Base-by-base conservation (phyloP, 1,139 yeast genomes). In the Lodderomyces jiufengensis region DNA sequence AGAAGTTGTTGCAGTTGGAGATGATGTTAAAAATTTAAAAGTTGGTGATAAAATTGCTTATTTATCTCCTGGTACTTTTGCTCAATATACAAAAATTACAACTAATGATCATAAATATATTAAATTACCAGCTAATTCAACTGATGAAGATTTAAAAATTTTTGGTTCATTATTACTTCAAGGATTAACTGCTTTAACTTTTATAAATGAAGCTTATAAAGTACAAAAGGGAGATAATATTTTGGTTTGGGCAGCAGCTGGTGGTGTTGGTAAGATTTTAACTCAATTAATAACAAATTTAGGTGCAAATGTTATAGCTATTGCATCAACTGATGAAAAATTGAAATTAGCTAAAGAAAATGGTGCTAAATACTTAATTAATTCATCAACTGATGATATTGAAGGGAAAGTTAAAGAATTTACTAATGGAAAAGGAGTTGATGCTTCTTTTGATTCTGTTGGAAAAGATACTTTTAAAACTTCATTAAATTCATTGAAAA, bases 171-270 rank as follows among this genome's bases (percentile, higher is more conserved):
- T 74, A 2, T 53, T 82, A 29, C 47, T 85, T 27, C 95, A 85
- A 55, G 94, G 88, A 1, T 62, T 87, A 41, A 88, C 97, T 3
- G 94, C 94, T 2, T 60, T 83, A 47, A 73, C 92, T 0, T 76
- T 88, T 41, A 61, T 77, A 30, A 63, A 70, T 30, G 90, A 84
- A 45, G 74, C 92, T 0, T 78, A 84, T 55, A 52, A 65, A 3
- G 84, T 87, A 24, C 54, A 83, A 52, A 66, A 71, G 52, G 88
- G 77, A 35, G 96, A 90, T 43, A 72, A 59, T 46, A 73, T 83
- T 28, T 66, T 88, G 36, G 80, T 86, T 24, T 87, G 90, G 69
- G 97, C 97, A 2, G 95, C 95, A 12, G 95, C 96, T 7, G 97
- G 97, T 34, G 96, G 97, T 39, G 92, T 85, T 34, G 97, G 97